Evolutionary conservation across 192 early-diverging fungal species (phyloP).

Genomic region (Backusella sp.): DNA sequence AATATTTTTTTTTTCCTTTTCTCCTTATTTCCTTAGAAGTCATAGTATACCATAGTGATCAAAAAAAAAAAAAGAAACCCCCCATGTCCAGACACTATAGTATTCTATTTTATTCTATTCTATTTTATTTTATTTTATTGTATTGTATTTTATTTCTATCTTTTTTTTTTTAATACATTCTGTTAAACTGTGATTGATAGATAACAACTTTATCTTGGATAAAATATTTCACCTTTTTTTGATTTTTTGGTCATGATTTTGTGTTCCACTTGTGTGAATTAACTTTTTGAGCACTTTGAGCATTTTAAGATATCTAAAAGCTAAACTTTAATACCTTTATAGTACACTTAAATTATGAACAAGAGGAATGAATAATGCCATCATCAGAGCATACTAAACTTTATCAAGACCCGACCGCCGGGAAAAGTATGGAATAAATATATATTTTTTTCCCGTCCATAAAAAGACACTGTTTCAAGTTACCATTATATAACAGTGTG

Average conservation of each 20-base stretch:
- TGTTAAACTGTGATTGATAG: slow-evolving; percentile 2
- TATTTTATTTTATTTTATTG: neutral
- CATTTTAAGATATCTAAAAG: neutral
- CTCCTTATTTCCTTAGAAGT: neutral
- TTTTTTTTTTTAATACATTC: neutral
- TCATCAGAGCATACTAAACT: neutral
- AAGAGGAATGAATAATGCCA: neutral
- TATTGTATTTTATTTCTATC: neutral
- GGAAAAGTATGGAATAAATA: neutral
- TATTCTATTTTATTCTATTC: too few species aligned
- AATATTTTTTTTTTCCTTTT: neutral
- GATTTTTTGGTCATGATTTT: neutral
- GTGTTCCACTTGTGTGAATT: neutral
- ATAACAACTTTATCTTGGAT: neutral
- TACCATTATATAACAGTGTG: neutral
- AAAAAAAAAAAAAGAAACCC: neutral
- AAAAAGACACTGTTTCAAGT: neutral
- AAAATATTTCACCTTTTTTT: neutral
- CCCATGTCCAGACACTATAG: neutral
- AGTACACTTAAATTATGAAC: neutral
- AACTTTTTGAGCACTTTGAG: neutral
- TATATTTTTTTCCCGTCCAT: neutral
- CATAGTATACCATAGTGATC: neutral
- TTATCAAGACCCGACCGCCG: neutral
- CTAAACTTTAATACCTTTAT: neutral